Base-by-base conservation (phyloP, 441 rosid species). In the Populus hybrid region DNA sequence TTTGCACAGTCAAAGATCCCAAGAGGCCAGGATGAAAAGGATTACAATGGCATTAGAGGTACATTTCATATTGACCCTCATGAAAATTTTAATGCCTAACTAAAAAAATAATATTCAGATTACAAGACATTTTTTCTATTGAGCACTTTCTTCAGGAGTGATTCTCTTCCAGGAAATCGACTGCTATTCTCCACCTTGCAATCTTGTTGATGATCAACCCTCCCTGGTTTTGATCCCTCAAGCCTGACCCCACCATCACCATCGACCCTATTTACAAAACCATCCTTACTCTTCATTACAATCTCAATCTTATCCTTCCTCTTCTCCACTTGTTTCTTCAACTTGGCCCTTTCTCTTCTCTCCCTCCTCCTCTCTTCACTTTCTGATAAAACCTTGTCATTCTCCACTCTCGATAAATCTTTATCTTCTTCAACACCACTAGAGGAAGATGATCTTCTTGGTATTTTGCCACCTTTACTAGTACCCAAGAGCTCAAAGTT, bases 151-250 rank as follows among this genome's bases (percentile, higher is more conserved):
- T 84, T 88, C 78, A 88, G 78, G 18, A 92, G 80, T 56, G 84
- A 77, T 75, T 90, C 86, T 24, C 95, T 93, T 56, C 96, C 97
- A 26, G 96, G 96, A 73, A 92, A 91, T 33, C 87, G 91, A 68
- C 80, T 89, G 24, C 63, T 72, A 68, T 78, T 74, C 84, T 77
- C 81, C 36, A 38, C 76, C 79, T 26, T 77, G 75, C 53, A 29
- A 40, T 79, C 84, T 74, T 78, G 63, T 42, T 69, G 29, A n/a
- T 63, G 76, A 40, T 74, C 61, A 0, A 18, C 61, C n/a, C 61
- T 63, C n/a, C 14, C 42, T 63, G 38, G 61, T 4, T 4, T 42
- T 76, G 6, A 24, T 31, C 64, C 45, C 64, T 61, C 36, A 24
- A 21, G 3, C 16, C 7, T 2, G 16, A 38, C 23, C 63, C 28